phyloP scores from a whole-genome alignment of 306 rosid genomes.

The Rosa chinensis region DNA sequence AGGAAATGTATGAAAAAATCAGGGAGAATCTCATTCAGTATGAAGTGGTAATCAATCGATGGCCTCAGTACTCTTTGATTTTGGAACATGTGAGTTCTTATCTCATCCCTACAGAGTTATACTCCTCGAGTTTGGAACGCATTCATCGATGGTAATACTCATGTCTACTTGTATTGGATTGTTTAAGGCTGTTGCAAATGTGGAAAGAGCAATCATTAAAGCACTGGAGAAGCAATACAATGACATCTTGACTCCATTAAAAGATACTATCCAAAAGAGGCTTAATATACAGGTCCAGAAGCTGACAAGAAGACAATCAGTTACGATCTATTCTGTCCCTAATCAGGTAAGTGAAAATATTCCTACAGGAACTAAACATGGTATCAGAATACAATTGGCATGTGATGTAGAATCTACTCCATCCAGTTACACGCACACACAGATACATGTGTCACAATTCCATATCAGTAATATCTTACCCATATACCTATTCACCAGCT shows the following conservation, averaged over 20 bases:
- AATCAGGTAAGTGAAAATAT: constrained; percentile 59
- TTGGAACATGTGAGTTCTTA: constrained; percentile 72
- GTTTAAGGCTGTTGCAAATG: constrained; percentile 71
- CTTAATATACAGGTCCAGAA: constrained; percentile 95
- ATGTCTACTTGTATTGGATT: background rate
- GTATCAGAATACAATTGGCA: background rate
- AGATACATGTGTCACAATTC: background rate
- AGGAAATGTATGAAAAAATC: constrained; percentile 87
- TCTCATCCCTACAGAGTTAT: constrained; percentile 14
- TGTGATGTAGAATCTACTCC: background rate
- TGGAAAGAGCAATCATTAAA: constrained; percentile 87
- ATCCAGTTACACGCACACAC: background rate
- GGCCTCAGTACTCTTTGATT: constrained; percentile 95
- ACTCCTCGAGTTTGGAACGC: background rate
- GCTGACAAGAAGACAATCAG: constrained; percentile 94
- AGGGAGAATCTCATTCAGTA: constrained; percentile 69
- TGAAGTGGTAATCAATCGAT: constrained; percentile 82
- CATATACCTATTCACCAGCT: constrained; percentile 46
- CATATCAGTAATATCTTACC: background rate
- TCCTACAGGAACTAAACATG: background rate
- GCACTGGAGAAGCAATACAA: constrained; percentile 89
- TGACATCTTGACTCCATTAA: constrained; percentile 86
- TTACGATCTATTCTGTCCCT: constrained; percentile 63
- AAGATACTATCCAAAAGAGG: constrained; percentile 90
- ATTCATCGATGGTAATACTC: constrained; percentile 4